Percentiles rank a stretch among this genome's conserved stretches.
These are phyloP conservation scores for Pyricularia grisea DNA, from an alignment of 2,329 filamentous ascomycete species.

Conservation along the genomic window DNA sequence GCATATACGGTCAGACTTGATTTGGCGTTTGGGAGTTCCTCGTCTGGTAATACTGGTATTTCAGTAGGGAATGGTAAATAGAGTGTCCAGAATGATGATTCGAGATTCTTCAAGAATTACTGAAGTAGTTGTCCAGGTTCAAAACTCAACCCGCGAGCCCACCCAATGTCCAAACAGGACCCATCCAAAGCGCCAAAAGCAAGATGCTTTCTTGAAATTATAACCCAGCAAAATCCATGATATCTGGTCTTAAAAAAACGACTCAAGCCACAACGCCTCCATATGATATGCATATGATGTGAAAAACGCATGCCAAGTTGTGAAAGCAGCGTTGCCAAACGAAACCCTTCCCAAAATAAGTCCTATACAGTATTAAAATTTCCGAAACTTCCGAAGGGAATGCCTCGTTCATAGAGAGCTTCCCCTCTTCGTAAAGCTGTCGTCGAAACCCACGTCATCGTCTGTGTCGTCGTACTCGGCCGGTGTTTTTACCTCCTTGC, in stretches of 20 bases:
- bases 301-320: not conserved
- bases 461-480: constrained; percentile 12
- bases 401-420: constrained; percentile 29
- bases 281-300: not conserved
- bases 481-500: constrained; percentile 32
- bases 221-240: not conserved
- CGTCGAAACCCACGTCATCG: constrained; percentile 21
- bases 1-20: not conserved
- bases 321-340: not conserved
- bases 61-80: not conserved
- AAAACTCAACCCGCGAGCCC: not conserved
- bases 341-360: not conserved
- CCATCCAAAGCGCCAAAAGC: not conserved
- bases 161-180: not conserved
- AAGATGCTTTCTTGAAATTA: not conserved
- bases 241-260: not conserved
- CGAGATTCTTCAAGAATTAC: not conserved
- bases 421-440: constrained; percentile 21
- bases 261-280: not conserved
- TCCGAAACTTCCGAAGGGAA: not conserved
- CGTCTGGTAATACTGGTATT: not conserved
- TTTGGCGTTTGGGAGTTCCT: not conserved
- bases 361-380: not conserved
- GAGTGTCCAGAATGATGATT: not conserved
- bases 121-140: not conserved